Conservation (phyloP, 2,329 filamentous ascomycete species). For the Penicillium sp. region DNA sequence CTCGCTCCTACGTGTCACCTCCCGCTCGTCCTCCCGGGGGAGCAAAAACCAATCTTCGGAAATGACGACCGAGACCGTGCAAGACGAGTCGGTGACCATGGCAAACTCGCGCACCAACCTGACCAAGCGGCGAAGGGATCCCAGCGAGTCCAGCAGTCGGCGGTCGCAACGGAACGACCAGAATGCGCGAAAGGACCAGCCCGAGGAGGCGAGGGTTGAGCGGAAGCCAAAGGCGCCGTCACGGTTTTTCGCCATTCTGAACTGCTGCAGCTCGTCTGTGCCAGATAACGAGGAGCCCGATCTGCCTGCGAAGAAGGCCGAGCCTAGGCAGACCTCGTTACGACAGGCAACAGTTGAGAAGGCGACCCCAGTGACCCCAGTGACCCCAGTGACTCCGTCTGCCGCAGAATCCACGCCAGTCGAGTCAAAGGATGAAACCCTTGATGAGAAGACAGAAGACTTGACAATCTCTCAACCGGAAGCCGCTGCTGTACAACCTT, state of each 20-base stretch:
- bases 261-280: conserved; percentile 46
- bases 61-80: conserved; percentile 28
- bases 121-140: conserved; percentile 60
- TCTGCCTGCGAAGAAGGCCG: conserved; percentile 44
- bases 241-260: conserved; percentile 44
- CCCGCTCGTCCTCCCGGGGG: conserved; percentile 35
- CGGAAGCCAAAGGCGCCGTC: conserved; percentile 40
- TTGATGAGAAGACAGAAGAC: conserved; percentile 36
- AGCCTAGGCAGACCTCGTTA: conserved; percentile 34
- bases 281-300: conserved; percentile 41
- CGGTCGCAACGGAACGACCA: conserved; percentile 34
- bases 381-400: conserved; percentile 31
- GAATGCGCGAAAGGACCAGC: conserved; percentile 28
- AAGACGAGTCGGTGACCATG: conserved; percentile 51
- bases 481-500: conserved; percentile 11
- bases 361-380: no score
- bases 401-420: conserved; percentile 37
- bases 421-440: conserved; percentile 36
- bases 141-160: conserved; percentile 61
- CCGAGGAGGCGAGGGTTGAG: conserved; percentile 34
- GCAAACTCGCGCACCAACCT: conserved; percentile 65
- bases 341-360: conserved; percentile 37
- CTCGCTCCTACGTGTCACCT: conserved; percentile 34
- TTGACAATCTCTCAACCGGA: conserved; percentile 26
- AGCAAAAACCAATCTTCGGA: conserved; percentile 33